Evolutionary conservation across 2,329 filamentous ascomycete species (phyloP).

Genomic region (Penicillium sp.): DNA sequence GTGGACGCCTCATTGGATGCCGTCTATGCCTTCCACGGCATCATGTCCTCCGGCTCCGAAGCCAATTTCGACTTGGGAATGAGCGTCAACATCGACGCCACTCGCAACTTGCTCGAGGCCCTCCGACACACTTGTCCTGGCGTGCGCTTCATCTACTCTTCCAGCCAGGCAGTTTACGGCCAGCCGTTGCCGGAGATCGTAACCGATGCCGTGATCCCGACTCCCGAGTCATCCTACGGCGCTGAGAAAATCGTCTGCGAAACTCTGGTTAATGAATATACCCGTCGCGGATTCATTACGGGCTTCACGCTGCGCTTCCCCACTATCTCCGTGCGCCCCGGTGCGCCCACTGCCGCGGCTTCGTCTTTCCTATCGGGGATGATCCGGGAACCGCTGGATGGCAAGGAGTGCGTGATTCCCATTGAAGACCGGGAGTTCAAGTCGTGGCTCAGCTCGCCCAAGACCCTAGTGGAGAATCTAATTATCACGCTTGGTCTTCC

Average conservation of each 20-base stretch:
- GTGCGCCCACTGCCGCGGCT: conserved; percentile 62
- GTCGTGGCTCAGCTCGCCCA: conserved; percentile 59
- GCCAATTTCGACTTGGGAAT: conserved; percentile 62
- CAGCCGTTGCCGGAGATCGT: conserved; percentile 58
- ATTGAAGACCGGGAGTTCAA: conserved; percentile 54
- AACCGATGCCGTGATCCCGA: conserved; percentile 55
- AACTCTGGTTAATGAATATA: conserved; percentile 64
- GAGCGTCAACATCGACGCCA: conserved; percentile 63
- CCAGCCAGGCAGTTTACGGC: conserved; percentile 65
- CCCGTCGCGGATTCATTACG: conserved; percentile 60
- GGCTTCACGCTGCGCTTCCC: conserved; percentile 62
- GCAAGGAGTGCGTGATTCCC: conserved; percentile 54
- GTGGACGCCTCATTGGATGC: conserved; percentile 51
- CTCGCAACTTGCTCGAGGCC: conserved; percentile 56
- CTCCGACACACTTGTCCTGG: conserved; percentile 55
- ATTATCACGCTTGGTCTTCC: conserved; percentile 51
- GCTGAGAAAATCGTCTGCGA: conserved; percentile 66
- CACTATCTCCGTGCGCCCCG: conserved; percentile 63
- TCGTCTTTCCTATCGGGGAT: conserved; percentile 65
- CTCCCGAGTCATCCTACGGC: conserved; percentile 64
- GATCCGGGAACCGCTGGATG: conserved; percentile 64
- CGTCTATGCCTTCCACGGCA: conserved; percentile 66
- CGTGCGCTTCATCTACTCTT: conserved; percentile 62
- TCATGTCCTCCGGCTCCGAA: conserved; percentile 67
- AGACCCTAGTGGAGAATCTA: conserved; percentile 56